Conservation (phyloP, 352 stramenopile genomes). For the Peronospora tabacina region DNA sequence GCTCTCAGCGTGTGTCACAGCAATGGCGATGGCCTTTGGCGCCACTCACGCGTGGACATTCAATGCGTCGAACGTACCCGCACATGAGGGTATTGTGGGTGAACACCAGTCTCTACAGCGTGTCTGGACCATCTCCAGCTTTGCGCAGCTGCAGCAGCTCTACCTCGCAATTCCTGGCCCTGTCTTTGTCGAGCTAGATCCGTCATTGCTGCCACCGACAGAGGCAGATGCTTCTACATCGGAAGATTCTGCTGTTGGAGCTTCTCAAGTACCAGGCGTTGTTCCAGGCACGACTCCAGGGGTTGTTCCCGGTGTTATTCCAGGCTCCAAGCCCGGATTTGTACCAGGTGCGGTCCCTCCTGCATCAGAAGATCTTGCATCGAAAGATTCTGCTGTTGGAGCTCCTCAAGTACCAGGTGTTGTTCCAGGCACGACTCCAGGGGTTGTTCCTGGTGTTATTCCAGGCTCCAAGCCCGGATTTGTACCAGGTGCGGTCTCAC, state of each 20-base stretch:
- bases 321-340: conserved; percentile 7
- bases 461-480: conserved; percentile 14
- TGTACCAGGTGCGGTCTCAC: conserved; percentile 1
- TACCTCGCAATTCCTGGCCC: conserved; percentile 43
- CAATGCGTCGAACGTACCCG: conserved; percentile 26
- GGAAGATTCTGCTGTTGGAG: conserved; percentile 1
- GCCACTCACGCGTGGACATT: conserved; percentile 28
- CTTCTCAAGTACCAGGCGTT: conserved; percentile 10
- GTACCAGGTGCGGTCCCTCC: conserved; percentile 7
- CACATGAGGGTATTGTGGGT: conserved; percentile 23
- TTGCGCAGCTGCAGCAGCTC: conserved; percentile 36
- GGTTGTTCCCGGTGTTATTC: conserved; percentile 7
- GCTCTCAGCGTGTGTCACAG: conserved; percentile 14
- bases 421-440: conserved; percentile 3
- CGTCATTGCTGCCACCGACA: conserved; percentile 22
- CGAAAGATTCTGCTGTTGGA: conserved; percentile 2
- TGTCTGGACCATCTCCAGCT: conserved; percentile 38
- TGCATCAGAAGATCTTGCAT: conserved; percentile 1
- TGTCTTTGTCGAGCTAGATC: conserved; percentile 49
- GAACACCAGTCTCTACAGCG: conserved; percentile 37
- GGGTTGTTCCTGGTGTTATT: conserved; percentile 11
- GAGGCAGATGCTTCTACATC: conserved; percentile 5
- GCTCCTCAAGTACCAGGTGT: conserved; percentile 11
- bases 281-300: conserved; percentile 13
- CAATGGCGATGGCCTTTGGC: conserved; percentile 17